Percentiles rank a stretch among this genome's conserved stretches.
Evolutionary conservation across 768 basidiomycete genomes (phyloP).

Genomic region (Suillus tomentosus): DNA sequence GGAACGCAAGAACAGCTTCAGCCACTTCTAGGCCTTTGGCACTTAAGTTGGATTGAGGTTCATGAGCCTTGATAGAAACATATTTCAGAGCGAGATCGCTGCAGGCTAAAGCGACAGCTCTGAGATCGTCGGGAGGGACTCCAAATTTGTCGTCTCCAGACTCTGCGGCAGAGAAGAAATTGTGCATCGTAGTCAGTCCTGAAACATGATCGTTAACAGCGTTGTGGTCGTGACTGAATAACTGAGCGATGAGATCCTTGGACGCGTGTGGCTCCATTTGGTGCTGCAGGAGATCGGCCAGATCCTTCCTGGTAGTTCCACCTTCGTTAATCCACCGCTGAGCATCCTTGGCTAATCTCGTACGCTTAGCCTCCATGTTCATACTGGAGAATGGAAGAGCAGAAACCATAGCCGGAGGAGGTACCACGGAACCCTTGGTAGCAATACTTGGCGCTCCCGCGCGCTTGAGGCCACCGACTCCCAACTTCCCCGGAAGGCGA

Average conservation of each 20-base stretch:
- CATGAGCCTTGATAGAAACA: conserved; percentile 84
- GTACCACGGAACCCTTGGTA: conserved; percentile 35
- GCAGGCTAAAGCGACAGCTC: conserved; percentile 76
- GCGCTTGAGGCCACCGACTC: conserved; percentile 46
- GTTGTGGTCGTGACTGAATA: conserved; percentile 96
- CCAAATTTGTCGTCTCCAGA: conserved; percentile 57
- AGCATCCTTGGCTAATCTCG: conserved; percentile 72
- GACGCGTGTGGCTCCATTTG: conserved; percentile 91
- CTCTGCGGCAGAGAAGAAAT: conserved; percentile 67
- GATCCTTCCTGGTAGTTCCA: conserved; percentile 81
- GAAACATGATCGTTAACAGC: conserved; percentile 89
- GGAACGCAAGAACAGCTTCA: conserved; percentile 73
- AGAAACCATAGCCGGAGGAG: conserved; percentile 34
- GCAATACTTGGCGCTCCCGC: conserved; percentile 36
- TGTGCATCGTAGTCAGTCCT: conserved; percentile 73
- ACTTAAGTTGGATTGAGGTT: conserved; percentile 87
- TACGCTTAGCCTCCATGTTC: conserved; percentile 53
- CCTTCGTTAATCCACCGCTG: conserved; percentile 85
- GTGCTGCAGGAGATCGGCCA: conserved; percentile 79
- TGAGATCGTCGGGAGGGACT: conserved; percentile 47
- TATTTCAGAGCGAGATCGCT: conserved; percentile 94
- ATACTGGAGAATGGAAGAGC: conserved; percentile 37
- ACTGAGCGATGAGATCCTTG: conserved; percentile 68
- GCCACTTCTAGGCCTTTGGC: conserved; percentile 88
- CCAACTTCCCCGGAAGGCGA: conserved; percentile 39